Percentiles rank a stretch among this genome's conserved stretches.
Evolutionary conservation across 805 yeast species (phyloP).

Genomic region (Teunomyces stri): DNA sequence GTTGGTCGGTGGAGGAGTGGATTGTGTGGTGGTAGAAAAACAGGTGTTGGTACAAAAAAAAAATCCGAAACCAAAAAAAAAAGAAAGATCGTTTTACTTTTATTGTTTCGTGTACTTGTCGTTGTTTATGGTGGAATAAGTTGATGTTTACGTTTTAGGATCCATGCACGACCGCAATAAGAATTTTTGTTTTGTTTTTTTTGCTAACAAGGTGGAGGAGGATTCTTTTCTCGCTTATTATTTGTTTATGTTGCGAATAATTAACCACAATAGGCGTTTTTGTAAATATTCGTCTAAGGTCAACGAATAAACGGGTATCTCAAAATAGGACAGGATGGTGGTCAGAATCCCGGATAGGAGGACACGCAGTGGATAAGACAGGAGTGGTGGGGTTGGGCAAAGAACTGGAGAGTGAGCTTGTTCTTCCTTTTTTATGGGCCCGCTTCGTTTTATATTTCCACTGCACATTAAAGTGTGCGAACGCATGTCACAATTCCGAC

Average conservation of each 20-base stretch:
- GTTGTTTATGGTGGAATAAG: constrained; percentile 7
- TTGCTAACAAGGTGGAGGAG: background rate
- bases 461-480: background rate
- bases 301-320: background rate
- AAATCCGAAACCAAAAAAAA: background rate
- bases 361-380: too few relatives aligned
- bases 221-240: background rate
- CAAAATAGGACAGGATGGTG: background rate
- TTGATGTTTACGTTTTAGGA: constrained; percentile 8
- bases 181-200: background rate
- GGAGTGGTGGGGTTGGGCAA: background rate
- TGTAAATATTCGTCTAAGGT: constrained; percentile 2
- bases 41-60: background rate
- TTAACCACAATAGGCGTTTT: background rate
- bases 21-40: too few relatives aligned
- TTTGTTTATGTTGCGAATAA: constrained; percentile 1
- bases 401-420: background rate
- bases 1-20: too few relatives aligned
- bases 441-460: background rate
- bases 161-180: constrained; percentile 1
- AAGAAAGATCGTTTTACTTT: background rate
- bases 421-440: too few relatives aligned
- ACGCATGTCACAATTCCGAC: background rate
- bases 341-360: too few relatives aligned
- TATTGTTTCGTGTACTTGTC: constrained; percentile 2